phyloP scores from a whole-genome alignment of 75 land plant genomes.

The Selaginella moellendorffii region DNA sequence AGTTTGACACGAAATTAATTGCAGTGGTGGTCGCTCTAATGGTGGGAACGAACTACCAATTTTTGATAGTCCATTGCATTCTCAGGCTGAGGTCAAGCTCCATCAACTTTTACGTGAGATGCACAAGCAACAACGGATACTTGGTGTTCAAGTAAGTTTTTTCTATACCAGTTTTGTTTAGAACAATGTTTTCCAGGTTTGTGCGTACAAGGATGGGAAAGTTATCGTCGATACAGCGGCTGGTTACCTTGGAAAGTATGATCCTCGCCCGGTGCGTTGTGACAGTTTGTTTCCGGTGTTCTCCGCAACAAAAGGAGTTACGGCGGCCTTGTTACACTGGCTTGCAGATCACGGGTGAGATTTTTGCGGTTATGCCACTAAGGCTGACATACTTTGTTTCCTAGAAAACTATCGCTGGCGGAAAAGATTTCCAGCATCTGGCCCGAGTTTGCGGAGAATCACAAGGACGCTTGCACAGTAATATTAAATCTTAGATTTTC shows the following conservation, averaged over 20 bases:
- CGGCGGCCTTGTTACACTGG: conserved; percentile 88
- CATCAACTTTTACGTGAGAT: conserved; percentile 35
- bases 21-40: neutral
- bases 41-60: conserved; percentile 9
- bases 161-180: neutral
- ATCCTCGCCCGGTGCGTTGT: neutral
- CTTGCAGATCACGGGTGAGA: conserved; percentile 77
- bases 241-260: neutral
- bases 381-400: neutral
- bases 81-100: conserved; percentile 60
- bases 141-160: conserved; percentile 59
- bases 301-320: conserved; percentile 79
- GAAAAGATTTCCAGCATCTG: conserved; percentile 67
- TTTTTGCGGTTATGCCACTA: neutral
- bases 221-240: neutral
- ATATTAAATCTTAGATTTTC: neutral
- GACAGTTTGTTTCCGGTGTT: conserved; percentile 67
- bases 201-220: neutral
- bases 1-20: conserved; percentile 1
- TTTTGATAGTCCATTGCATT: conserved; percentile 41
- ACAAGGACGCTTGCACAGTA: conserved; percentile 76
- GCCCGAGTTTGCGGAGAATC: conserved; percentile 59
- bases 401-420: conserved; percentile 55
- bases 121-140: conserved; percentile 32
- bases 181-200: conserved; percentile 24